Base-by-base conservation (phyloP, 306 rosid genomes). In the Cucurbita moschata region DNA sequence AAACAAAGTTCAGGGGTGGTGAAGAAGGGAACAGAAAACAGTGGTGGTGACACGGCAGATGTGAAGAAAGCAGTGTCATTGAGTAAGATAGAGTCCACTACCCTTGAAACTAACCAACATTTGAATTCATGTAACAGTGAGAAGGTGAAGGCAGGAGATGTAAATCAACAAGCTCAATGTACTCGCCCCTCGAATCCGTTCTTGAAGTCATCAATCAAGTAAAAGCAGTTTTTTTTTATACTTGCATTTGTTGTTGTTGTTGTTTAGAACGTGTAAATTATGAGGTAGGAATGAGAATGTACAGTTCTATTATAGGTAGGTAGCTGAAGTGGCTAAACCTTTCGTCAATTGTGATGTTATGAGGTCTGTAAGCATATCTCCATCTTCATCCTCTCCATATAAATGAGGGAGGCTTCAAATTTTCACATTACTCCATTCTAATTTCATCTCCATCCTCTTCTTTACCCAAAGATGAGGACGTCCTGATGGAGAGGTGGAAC, bases 111-210 rank as follows among this genome's bases (percentile, higher is more conserved):
- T 42, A 79, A 78, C 44, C 65, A 79, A 2, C 80, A 78, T 73
- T 58, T 78, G 9, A 86, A 82, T 71, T 67, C 76, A 35, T 66
- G 82, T 58, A 83, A 79, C 73, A 79, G 75, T 74, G 81, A 71
- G 60, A 83, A 78, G 52, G 76, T 38, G 38, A 80, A 83, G 79
- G 82, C 79, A 40, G 80, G 77, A 67, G 91, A 66, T 68, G 75
- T 59, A 40, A 77, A 86, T 80, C 79, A 63, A 74, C 79, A 63
- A 74, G 85, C 30, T 53, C 85, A 83, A 77, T 7, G 88, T 49
- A 81, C 44, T 64, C 82, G 97, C 65, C 84, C 96, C 0, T 64
- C 85, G 5, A 94, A 94, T 83, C 99, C 99, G 21, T 91, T 94
- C 86, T 77, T 87, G 74, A 94, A 91, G 96, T 80, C 91, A 50